These are phyloP conservation scores for Chlorella vulgaris DNA, from an alignment of 139 green algal species.

Conservation along the genomic window DNA sequence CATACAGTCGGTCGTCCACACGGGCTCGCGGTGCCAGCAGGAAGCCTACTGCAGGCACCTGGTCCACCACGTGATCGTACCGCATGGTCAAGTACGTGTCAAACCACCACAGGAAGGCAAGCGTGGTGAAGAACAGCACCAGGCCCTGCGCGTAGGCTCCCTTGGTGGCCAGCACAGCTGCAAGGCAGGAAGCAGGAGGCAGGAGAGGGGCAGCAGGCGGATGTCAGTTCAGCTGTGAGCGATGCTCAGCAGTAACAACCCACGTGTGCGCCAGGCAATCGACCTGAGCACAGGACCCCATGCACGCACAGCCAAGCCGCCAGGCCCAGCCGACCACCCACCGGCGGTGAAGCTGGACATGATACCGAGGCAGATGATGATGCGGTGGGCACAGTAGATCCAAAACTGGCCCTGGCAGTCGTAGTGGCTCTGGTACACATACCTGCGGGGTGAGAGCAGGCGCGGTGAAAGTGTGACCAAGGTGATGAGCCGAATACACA, in stretches of 20 bases:
- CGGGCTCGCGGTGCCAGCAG: conserved; percentile 1
- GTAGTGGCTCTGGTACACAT: conserved; percentile 37
- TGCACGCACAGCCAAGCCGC: not conserved
- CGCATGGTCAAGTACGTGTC: conserved; percentile 38
- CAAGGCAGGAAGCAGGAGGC: not conserved
- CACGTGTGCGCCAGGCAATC: no score
- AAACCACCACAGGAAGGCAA: conserved; percentile 37
- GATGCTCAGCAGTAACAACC: no score
- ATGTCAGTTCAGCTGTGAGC: no score
- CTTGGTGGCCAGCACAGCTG: conserved; percentile 54
- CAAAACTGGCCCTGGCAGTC: conserved; percentile 46
- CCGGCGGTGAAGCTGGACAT: conserved; percentile 34
- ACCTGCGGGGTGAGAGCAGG: not conserved
- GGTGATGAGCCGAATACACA: no score
- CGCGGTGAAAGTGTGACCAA: no score
- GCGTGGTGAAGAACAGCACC: conserved; percentile 35
- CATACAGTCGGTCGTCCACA: conserved; percentile 37
- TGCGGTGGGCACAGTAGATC: conserved; percentile 31
- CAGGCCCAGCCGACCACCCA: not conserved
- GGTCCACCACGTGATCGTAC: conserved; percentile 33
- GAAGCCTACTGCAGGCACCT: conserved; percentile 21
- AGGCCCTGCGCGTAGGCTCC: conserved; percentile 41
- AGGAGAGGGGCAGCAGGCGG: not conserved
- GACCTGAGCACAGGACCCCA: no score
- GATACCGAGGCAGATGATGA: conserved; percentile 50